Evolutionary conservation across 805 yeast genomes (phyloP).

Genomic region (Metschnikowia continentalis): DNA sequence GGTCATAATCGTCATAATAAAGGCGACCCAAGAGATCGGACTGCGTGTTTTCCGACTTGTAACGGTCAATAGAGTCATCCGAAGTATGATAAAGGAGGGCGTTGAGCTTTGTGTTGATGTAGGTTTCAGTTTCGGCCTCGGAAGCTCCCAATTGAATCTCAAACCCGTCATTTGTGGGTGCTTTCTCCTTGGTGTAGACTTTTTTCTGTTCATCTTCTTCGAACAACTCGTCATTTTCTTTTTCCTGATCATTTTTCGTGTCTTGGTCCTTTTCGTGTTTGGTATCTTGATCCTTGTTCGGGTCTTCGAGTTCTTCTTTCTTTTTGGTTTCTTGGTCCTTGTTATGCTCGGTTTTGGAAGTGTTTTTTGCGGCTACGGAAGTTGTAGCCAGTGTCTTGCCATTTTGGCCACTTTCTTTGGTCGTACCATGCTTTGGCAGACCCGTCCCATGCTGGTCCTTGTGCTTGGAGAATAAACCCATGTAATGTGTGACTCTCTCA

Average conservation of each 20-base stretch:
- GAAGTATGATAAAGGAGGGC: constrained; percentile 37
- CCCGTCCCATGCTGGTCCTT: neutral
- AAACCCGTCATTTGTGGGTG: constrained; percentile 4
- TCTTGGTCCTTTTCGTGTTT: neutral
- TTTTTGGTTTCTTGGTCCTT: neutral
- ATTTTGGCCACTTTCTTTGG: neutral
- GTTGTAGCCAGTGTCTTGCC: neutral
- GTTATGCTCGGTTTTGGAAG: no score
- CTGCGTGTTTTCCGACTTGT: constrained; percentile 33
- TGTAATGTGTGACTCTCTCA: neutral
- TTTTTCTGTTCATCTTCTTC: constrained; percentile 9
- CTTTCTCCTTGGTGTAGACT: constrained; percentile 17
- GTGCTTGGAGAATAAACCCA: constrained; percentile 5
- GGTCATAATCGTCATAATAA: constrained; percentile 41
- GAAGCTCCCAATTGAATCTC: neutral
- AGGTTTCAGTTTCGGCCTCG: constrained; percentile 26
- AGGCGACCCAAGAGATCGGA: constrained; percentile 40
- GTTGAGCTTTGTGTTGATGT: constrained; percentile 35
- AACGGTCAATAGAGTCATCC: constrained; percentile 35
- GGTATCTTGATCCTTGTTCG: neutral
- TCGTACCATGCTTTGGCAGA: neutral
- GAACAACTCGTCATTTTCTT: neutral
- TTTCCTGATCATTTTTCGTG: neutral
- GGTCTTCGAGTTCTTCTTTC: neutral
- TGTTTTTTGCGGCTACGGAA: neutral